Percentiles rank a stretch among this genome's conserved stretches.
Conservation (phyloP, 192 early-diverging fungal genomes). For the Linderina pennispora region DNA sequence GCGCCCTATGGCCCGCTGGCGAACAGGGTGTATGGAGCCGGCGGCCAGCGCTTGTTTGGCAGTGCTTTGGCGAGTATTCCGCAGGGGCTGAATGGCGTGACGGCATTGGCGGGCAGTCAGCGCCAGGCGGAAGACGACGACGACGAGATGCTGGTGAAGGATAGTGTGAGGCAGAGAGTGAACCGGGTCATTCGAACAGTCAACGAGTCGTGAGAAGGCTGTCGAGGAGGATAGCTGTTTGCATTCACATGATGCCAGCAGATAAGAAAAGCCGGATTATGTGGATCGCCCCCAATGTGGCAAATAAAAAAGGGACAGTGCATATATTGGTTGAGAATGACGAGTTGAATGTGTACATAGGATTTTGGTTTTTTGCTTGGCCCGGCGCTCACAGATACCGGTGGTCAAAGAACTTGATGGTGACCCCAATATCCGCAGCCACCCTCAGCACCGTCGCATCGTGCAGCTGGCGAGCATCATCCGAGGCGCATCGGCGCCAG, state of each 20-base stretch:
- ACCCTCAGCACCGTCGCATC: slow-evolving; percentile 17
- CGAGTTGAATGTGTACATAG: no score
- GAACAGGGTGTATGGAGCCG: no score
- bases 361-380: no score
- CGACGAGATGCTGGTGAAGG: slow-evolving; percentile 37
- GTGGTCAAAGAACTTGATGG: slow-evolving; percentile 20
- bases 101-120: slow-evolving; percentile 1
- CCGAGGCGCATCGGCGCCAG: slow-evolving; percentile 45
- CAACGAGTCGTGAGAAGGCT: slow-evolving; percentile 29
- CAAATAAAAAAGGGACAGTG: neutral
- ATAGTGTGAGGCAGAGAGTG: slow-evolving; percentile 42
- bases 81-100: slow-evolving; percentile 4
- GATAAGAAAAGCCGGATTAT: no score
- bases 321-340: no score
- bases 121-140: slow-evolving; percentile 11
- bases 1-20: no score
- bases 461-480: slow-evolving; percentile 28
- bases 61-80: slow-evolving; percentile 17
- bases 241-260: no score
- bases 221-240: no score
- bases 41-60: no score
- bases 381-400: slow-evolving; percentile 22
- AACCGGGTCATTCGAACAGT: slow-evolving; percentile 38
- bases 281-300: neutral
- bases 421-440: slow-evolving; percentile 32